Percentiles rank a stretch among this genome's conserved stretches.
These are phyloP conservation scores for Apostasia shenzhenica DNA, from an alignment of 106 monocot genomes.

Conservation along the genomic window DNA sequence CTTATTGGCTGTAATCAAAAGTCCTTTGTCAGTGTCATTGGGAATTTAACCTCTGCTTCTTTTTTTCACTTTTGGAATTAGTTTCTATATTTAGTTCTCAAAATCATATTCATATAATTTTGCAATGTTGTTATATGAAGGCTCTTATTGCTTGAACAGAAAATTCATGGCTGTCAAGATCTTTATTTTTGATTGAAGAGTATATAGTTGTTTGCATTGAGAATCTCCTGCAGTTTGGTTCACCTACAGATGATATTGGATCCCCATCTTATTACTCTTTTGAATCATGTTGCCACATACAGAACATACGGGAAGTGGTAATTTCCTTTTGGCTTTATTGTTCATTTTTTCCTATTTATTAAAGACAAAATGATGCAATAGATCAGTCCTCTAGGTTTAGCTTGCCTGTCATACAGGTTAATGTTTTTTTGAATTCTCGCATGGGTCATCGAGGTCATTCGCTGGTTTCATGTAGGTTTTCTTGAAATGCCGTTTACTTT, in stretches of 20 bases:
- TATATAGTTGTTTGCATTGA: slow-evolving; percentile 54
- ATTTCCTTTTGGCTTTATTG: slow-evolving; percentile 1
- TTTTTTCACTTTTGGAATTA: neutral
- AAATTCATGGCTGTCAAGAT: slow-evolving; percentile 47
- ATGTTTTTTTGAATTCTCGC: neutral
- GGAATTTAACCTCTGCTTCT: too few species aligned
- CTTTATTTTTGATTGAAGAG: slow-evolving; percentile 53
- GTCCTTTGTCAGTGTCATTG: too few species aligned
- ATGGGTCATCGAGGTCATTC: neutral
- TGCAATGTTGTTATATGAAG: neutral
- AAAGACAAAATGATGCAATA: neutral
- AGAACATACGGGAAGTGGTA: slow-evolving; percentile 61
- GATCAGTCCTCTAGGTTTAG: neutral
- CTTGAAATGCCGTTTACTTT: too few species aligned
- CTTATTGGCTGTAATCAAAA: too few species aligned
- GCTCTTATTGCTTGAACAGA: slow-evolving; percentile 30
- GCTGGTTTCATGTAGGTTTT: neutral
- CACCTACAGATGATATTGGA: slow-evolving; percentile 18
- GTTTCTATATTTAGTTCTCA: neutral
- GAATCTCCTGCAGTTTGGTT: slow-evolving; percentile 43
- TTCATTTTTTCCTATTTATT: neutral
- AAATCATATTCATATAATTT: neutral
- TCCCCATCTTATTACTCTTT: slow-evolving; percentile 44
- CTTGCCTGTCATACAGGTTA: too few species aligned
- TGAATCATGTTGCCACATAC: slow-evolving; percentile 42